Evolutionary conservation across 2,329 filamentous ascomycete species (phyloP).

Genomic region (Colletotrichum echinochloae): DNA sequence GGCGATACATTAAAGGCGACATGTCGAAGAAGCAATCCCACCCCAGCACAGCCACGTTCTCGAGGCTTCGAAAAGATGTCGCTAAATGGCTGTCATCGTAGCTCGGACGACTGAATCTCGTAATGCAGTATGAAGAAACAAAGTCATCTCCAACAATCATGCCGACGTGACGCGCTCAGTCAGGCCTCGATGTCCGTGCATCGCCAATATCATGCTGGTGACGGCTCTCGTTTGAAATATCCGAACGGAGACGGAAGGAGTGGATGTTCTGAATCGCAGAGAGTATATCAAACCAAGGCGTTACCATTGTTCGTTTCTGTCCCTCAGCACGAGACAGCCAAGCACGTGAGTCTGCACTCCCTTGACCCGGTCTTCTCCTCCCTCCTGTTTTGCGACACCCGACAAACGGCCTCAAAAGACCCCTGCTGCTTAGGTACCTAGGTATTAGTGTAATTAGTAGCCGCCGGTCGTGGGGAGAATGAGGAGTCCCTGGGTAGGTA

Average conservation of each 20-base stretch:
- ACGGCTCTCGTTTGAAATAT: neutral
- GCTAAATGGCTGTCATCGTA: neutral
- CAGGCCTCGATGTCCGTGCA: neutral
- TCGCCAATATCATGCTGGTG: neutral
- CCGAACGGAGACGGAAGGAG: neutral
- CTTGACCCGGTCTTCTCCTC: conserved; percentile 11
- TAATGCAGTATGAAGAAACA: conserved; percentile 15
- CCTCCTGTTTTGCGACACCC: neutral
- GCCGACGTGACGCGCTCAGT: neutral
- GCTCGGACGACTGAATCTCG: neutral
- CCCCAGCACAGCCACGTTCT: neutral
- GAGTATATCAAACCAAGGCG: neutral
- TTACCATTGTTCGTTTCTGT: neutral
- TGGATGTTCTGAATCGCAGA: neutral
- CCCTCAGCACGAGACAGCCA: neutral
- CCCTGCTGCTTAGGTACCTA: too few relatives aligned
- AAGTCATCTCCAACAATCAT: neutral
- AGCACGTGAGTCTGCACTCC: neutral
- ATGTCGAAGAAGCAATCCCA: conserved; percentile 8
- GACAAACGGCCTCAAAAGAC: neutral
- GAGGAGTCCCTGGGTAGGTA: neutral
- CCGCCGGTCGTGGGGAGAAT: neutral
- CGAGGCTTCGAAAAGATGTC: neutral
- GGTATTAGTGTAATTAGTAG: too few relatives aligned
- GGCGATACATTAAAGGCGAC: neutral